These are phyloP conservation scores for Torulaspora pretoriensis DNA, from an alignment of 1,139 yeast species.

Conservation along the genomic window DNA sequence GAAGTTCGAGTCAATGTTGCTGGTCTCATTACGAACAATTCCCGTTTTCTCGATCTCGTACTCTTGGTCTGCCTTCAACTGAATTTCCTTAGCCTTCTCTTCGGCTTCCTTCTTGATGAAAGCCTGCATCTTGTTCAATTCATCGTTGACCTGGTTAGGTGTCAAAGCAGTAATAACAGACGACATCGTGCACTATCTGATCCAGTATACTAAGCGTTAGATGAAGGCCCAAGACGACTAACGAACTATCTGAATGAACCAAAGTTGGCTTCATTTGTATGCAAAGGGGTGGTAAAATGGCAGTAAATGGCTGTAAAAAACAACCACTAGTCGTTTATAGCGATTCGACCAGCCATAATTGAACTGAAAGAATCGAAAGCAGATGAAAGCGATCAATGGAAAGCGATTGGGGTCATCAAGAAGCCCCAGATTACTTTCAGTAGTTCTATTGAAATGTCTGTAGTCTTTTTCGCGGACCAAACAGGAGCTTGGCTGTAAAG, in stretches of 20 bases:
- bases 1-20: slow-evolving; percentile 77
- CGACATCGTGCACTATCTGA: slow-evolving; percentile 9
- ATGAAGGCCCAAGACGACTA: not conserved
- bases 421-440: too few relatives aligned
- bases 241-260: not conserved
- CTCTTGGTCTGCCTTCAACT: slow-evolving; percentile 95
- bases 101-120: slow-evolving; percentile 98
- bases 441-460: too few relatives aligned
- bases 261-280: not conserved
- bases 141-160: slow-evolving; percentile 73
- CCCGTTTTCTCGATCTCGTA: slow-evolving; percentile 96
- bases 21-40: slow-evolving; percentile 86
- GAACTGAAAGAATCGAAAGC: too few relatives aligned
- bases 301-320: slow-evolving; percentile 11
- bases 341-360: not conserved
- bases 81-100: slow-evolving; percentile 96
- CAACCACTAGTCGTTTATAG: not conserved
- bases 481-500: not conserved
- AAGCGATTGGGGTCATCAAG: too few relatives aligned
- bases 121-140: slow-evolving; percentile 96
- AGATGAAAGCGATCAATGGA: too few relatives aligned
- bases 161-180: slow-evolving; percentile 35
- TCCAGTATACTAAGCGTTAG: not conserved
- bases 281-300: slow-evolving; percentile 6
- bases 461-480: not conserved